phyloP scores from a whole-genome alignment of 202 grass and related monocot genomes.

The Cymbopogon flexuosus region DNA sequence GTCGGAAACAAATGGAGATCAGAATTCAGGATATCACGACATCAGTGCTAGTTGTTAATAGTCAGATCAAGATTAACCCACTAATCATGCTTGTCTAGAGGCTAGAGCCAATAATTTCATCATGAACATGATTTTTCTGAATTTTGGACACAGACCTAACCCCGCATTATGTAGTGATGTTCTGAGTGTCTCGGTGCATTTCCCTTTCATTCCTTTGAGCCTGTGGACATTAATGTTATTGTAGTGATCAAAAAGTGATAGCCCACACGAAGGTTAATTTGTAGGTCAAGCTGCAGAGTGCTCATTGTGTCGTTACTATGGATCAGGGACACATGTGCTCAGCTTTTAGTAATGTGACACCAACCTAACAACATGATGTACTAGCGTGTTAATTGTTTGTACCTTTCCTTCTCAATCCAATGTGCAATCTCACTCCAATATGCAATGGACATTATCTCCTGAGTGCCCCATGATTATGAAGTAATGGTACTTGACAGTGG shows the following conservation, averaged over 20 bases:
- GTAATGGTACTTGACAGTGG: constrained; percentile 30
- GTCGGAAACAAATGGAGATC: neutral
- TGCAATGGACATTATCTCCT: constrained; percentile 21
- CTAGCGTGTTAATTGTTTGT: constrained; percentile 22
- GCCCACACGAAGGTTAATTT: constrained; percentile 35
- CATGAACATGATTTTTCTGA: constrained; percentile 11
- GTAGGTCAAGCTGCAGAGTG: constrained; percentile 33
- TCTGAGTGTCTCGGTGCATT: constrained; percentile 5
- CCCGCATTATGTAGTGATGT: constrained; percentile 6
- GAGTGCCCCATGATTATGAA: constrained; percentile 31
- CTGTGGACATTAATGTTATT: constrained; percentile 4
- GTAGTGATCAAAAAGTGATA: constrained; percentile 14
- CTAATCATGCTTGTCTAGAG: constrained; percentile 30
- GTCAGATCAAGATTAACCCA: constrained; percentile 43
- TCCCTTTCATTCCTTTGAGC: constrained; percentile 12
- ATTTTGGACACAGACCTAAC: constrained; percentile 34
- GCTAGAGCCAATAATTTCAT: constrained; percentile 16
- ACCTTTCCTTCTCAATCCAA: constrained; percentile 35
- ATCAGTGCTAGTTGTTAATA: constrained; percentile 29
- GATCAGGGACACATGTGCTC: constrained; percentile 10
- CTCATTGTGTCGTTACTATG: constrained; percentile 17
- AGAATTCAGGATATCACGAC: neutral
- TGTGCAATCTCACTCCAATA: too few relatives aligned
- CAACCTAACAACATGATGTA: constrained; percentile 45
- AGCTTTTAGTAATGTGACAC: constrained; percentile 42